A percentile compares a stretch with the other conserved stretches of the same genome.
Evolutionary conservation across 805 yeast genomes (phyloP).

Genomic region (Starmerella riodocensis): DNA sequence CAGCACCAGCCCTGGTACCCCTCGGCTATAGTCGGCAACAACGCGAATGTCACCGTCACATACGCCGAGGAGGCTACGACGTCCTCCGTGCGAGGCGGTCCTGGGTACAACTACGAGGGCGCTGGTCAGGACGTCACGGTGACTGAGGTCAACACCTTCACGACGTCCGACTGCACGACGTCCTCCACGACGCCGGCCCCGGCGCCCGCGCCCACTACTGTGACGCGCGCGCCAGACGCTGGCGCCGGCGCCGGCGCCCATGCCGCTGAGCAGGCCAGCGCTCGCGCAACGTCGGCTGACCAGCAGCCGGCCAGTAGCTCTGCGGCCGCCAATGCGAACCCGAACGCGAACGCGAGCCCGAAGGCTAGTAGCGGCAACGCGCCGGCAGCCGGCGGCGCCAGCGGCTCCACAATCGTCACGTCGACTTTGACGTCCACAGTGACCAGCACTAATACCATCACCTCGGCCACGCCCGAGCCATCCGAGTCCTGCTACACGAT

Average conservation of each 20-base stretch:
- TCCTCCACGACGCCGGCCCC: neutral
- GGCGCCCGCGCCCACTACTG: neutral
- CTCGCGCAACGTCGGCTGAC: neutral
- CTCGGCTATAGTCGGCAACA: too few relatives aligned
- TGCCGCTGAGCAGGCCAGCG: neutral
- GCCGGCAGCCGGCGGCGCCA: too few relatives aligned
- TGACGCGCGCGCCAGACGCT: neutral
- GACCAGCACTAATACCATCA: constrained; percentile 3
- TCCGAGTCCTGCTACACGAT: constrained; percentile 4
- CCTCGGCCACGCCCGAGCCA: constrained; percentile 1
- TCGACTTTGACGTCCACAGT: constrained; percentile 3
- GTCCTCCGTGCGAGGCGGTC: too few relatives aligned
- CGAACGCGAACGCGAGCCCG: too few relatives aligned
- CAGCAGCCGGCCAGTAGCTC: too few relatives aligned
- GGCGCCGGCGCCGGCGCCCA: neutral
- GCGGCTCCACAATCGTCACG: constrained; percentile 3
- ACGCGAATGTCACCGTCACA: too few relatives aligned
- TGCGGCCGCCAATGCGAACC: too few relatives aligned
- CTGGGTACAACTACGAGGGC: too few relatives aligned
- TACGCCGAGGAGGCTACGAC: too few relatives aligned
- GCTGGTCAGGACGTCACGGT: neutral
- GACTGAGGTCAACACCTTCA: neutral
- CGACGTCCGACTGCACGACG: neutral
- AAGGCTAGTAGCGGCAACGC: too few relatives aligned
- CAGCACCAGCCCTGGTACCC: constrained; percentile 3